Evolutionary conservation across 768 basidiomycete species (phyloP), one percentile per base, ranked within the genome.

Genomic region (Boletales sp.): DNA sequence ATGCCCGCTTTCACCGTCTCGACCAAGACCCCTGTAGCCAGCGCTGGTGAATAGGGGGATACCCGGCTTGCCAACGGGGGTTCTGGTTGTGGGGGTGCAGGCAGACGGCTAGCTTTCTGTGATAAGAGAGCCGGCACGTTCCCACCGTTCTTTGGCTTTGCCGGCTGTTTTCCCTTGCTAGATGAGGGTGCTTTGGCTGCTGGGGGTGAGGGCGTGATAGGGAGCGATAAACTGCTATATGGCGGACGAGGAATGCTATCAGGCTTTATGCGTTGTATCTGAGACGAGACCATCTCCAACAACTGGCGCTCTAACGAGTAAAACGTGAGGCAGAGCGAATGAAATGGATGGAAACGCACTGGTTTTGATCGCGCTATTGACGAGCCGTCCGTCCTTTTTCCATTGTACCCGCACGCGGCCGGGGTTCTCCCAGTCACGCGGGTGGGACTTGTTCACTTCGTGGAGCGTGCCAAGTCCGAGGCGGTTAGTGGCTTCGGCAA

Each of bases 341-440:
- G 24, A 37, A 30, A 31, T 18, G n/a, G 43, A 46, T 11, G 39
- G 36, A 29, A 40, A 77, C 85, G 58, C 64, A 92, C 90, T 92
- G 30, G 84, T 86, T 71, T 79, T 83, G 61, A 92, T 83, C n/a
- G 66, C 62, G 3, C 78, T 73, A 60, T 90, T 86, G 51, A 87
- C 69, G 9, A 86, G 74, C 32, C 68, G 61, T 0, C 79, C 89
- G 51, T 90, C 86, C 66, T 86, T 86, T 78, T 89, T 92, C 87
- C 87, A 91, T 62, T 89, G 89, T 19, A 98, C 89, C 55, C 92
- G 82, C 51, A 99, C 91, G 21, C 95, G 81, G 9, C 95, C 95
- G 0, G 95, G 95, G 66, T 99, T 99, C 63, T 90, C 94, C 95
- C 95, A 99, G 68, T 99, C 95, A 45, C 90, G 81, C 11, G 95